phyloP scores from a whole-genome alignment of 805 yeast species.

The Candida wancherniae region DNA sequence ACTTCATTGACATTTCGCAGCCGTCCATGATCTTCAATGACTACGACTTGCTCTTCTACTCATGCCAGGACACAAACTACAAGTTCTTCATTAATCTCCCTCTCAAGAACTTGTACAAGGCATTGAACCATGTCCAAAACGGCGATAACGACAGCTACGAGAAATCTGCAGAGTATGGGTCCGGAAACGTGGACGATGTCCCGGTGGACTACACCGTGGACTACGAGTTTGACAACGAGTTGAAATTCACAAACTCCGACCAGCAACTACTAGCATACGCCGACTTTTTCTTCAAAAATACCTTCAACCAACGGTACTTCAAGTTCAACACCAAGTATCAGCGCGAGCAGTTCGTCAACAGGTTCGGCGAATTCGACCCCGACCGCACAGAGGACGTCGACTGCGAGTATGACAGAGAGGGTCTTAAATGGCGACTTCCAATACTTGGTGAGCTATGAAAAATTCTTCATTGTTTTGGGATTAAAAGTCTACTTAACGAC shows the following conservation, averaged over 20 bases:
- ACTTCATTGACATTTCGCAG: constrained; percentile 40
- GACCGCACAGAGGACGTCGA: constrained; percentile 6
- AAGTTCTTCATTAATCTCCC: constrained; percentile 42
- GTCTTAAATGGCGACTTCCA: constrained; percentile 42
- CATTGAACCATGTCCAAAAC: constrained; percentile 36
- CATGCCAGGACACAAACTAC: constrained; percentile 38
- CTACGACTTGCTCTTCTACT: constrained; percentile 38
- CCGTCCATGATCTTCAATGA: constrained; percentile 39
- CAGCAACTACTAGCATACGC: constrained; percentile 27
- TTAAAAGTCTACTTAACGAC: too few species aligned
- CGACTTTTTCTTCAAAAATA: constrained; percentile 30
- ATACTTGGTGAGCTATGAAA: constrained; percentile 32
- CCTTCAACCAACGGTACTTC: constrained; percentile 28
- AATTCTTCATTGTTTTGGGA: neutral
- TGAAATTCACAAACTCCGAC: constrained; percentile 6
- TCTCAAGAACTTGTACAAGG: constrained; percentile 43
- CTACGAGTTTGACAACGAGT: constrained; percentile 5
- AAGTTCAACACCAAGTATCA: constrained; percentile 40
- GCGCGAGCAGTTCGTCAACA: constrained; percentile 37
- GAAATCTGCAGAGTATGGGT: constrained; percentile 12
- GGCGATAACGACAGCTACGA: constrained; percentile 18
- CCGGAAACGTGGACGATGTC: constrained; percentile 15
- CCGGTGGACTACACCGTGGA: constrained; percentile 18
- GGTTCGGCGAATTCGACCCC: constrained; percentile 37
- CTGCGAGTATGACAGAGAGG: constrained; percentile 33